Conservation (phyloP, 2,329 filamentous ascomycete species). For the Septoria petroselini region DNA sequence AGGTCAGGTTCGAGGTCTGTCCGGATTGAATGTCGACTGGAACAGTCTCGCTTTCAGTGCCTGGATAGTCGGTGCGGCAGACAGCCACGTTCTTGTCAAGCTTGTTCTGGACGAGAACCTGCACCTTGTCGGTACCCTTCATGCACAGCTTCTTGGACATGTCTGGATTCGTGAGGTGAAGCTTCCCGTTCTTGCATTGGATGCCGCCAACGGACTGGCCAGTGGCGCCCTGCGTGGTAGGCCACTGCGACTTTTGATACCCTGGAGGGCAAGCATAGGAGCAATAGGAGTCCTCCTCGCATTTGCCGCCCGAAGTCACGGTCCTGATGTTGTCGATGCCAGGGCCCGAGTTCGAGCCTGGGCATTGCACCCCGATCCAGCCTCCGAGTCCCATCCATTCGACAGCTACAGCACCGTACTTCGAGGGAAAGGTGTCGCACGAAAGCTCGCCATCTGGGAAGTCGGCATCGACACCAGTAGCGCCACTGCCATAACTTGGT, state of each 20-base stretch:
- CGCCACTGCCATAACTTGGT: constrained; percentile 27
- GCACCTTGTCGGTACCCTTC: constrained; percentile 60
- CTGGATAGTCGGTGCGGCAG: constrained; percentile 96
- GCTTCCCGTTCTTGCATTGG: constrained; percentile 72
- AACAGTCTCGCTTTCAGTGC: constrained; percentile 82
- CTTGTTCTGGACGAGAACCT: constrained; percentile 71
- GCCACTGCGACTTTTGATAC: constrained; percentile 92
- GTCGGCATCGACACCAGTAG: constrained; percentile 58
- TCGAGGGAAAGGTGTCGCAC: constrained; percentile 71
- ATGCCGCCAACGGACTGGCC: constrained; percentile 87
- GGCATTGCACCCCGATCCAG: constrained; percentile 72
- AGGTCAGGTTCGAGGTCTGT: constrained; percentile 62
- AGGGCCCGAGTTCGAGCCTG: constrained; percentile 31
- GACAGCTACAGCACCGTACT: constrained; percentile 73
- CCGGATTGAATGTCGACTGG: constrained; percentile 65
- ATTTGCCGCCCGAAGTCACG: constrained; percentile 64
- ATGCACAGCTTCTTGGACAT: constrained; percentile 70
- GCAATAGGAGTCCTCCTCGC: constrained; percentile 68
- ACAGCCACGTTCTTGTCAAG: constrained; percentile 65
- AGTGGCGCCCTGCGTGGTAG: constrained; percentile 69
- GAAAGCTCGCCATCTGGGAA: constrained; percentile 74
- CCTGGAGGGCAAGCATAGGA: constrained; percentile 91
- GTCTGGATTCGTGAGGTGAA: constrained; percentile 70
- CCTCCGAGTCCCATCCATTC: constrained; percentile 67
- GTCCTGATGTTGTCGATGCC: constrained; percentile 57